Conservation (phyloP, 225 moss, liverwort and hornwort genomes). For the Straminergon stramineum region DNA sequence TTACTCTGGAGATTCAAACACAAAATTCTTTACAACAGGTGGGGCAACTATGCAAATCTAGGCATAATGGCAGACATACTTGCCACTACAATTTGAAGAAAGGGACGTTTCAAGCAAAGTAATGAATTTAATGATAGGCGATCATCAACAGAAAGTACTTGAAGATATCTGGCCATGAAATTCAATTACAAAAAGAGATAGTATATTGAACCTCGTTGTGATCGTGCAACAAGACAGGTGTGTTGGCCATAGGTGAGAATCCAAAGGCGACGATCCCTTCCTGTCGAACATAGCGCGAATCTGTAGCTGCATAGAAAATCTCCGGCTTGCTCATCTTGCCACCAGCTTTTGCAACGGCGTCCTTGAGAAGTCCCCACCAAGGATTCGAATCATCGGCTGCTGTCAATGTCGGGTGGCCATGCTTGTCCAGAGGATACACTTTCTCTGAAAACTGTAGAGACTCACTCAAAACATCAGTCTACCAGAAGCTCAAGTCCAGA, state of each 20-base stretch:
- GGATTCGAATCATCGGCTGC: slow-evolving; percentile 62
- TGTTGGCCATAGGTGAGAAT: slow-evolving; percentile 91
- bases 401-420: slow-evolving; percentile 20
- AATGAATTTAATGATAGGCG: not conserved
- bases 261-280: slow-evolving; percentile 66
- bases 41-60: not conserved
- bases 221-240: slow-evolving; percentile 67
- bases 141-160: not conserved
- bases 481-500: not conserved
- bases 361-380: slow-evolving; percentile 71
- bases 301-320: slow-evolving; percentile 65
- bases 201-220: slow-evolving; percentile 66
- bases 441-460: slow-evolving; percentile 46
- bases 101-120: not conserved
- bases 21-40: not conserved
- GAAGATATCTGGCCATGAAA: not conserved
- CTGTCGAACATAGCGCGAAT: slow-evolving; percentile 45
- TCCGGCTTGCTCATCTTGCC: slow-evolving; percentile 64
- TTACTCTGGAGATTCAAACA: not conserved
- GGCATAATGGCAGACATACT: not conserved
- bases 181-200: not conserved
- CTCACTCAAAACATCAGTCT: not conserved
- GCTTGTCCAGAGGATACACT: slow-evolving; percentile 31
- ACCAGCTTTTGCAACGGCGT: slow-evolving; percentile 60
- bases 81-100: not conserved